A percentile compares a stretch with the other conserved stretches of the same genome.
Evolutionary conservation across 495 filamentous ascomycete genomes (phyloP).

Genomic region (Lasiosphaeris hirsuta): DNA sequence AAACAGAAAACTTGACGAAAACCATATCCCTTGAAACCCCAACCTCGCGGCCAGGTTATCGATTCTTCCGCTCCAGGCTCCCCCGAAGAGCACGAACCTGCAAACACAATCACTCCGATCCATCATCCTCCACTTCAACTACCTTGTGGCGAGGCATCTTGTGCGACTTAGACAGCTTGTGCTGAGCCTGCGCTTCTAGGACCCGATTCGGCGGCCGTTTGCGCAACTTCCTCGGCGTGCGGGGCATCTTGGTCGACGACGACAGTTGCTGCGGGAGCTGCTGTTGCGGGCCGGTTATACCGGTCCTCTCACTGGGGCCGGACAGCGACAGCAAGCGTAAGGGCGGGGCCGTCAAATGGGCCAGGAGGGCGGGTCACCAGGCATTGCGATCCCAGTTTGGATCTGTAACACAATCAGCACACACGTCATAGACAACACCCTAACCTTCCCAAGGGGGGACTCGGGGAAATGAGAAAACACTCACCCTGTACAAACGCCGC

Average conservation of each 20-base stretch:
- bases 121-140: slow-evolving; percentile 1
- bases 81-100: neutral
- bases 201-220: slow-evolving; percentile 43
- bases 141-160: slow-evolving; percentile 1
- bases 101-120: neutral
- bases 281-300: neutral
- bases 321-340: slow-evolving; percentile 5
- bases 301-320: neutral
- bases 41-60: neutral
- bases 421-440: neutral
- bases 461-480: slow-evolving; percentile 26
- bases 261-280: slow-evolving; percentile 4
- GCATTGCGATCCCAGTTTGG: slow-evolving; percentile 76
- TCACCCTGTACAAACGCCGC: slow-evolving; percentile 93
- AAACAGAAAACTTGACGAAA: too few species aligned
- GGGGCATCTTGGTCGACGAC: slow-evolving; percentile 15
- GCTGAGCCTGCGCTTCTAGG: slow-evolving; percentile 27
- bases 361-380: slow-evolving; percentile 55
- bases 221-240: slow-evolving; percentile 44
- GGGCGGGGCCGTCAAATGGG: slow-evolving; percentile 23
- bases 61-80: neutral
- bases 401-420: slow-evolving; percentile 39
- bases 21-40: too few species aligned
- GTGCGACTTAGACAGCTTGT: slow-evolving; percentile 18
- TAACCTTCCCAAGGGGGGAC: neutral